Evolutionary conservation across 2,329 filamentous ascomycete species (phyloP).

Genomic region (Pestalotiopsis sp.): DNA sequence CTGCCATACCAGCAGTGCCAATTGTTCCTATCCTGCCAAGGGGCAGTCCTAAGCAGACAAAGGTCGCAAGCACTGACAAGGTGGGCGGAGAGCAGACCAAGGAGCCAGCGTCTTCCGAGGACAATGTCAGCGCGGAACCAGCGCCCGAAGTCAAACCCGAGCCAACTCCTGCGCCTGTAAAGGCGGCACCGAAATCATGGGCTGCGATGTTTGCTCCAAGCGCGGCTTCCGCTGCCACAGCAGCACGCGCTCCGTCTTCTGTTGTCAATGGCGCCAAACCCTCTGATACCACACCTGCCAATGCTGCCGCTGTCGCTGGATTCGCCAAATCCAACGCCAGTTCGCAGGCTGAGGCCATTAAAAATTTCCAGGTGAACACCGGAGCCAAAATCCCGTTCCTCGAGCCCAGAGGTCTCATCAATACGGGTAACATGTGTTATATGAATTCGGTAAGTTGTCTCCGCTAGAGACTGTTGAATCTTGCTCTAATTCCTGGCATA

Average conservation of each 20-base stretch:
- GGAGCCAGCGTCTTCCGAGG: constrained; percentile 13
- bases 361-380: constrained; percentile 68
- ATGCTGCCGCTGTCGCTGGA: constrained; percentile 24
- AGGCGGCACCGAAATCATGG: constrained; percentile 41
- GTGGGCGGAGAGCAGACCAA: constrained; percentile 23
- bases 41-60: constrained; percentile 33
- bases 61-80: constrained; percentile 23
- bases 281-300: constrained; percentile 24
- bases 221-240: constrained; percentile 19
- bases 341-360: constrained; percentile 65
- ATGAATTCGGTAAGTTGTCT: constrained; percentile 90
- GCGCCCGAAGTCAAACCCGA: constrained; percentile 24
- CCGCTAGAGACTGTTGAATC: not conserved
- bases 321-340: constrained; percentile 46
- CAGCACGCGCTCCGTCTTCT: constrained; percentile 28
- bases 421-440: constrained; percentile 99
- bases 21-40: constrained; percentile 52
- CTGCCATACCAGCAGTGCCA: constrained; percentile 40
- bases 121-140: constrained; percentile 17
- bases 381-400: constrained; percentile 76
- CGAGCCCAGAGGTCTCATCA: constrained; percentile 90
- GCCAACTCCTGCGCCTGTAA: constrained; percentile 29
- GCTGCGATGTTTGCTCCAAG: constrained; percentile 37
- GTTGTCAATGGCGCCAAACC: constrained; percentile 18
- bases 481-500: constrained; percentile 41